Evolutionary conservation across 2,329 filamentous ascomycete genomes (phyloP).

Genomic region (Aspergillus vadensis): DNA sequence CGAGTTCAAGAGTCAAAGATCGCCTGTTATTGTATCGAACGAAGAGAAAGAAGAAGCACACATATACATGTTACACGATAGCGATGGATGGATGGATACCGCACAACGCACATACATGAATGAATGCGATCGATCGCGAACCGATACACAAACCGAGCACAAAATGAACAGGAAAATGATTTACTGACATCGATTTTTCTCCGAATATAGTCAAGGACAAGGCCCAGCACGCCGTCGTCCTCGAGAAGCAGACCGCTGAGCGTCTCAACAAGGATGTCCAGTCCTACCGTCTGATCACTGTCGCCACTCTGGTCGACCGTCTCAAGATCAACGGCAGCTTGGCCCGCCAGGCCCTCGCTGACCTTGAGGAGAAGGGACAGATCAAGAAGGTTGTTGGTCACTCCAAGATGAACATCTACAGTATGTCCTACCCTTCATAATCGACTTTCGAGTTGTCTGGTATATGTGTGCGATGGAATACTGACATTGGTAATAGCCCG

Average conservation of each 20-base stretch:
- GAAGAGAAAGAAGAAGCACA: neutral
- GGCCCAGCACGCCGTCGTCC: constrained; percentile 97
- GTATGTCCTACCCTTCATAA: constrained; percentile 52
- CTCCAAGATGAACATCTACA: constrained; percentile 99
- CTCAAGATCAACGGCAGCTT: constrained; percentile 99
- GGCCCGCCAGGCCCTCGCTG: constrained; percentile 82
- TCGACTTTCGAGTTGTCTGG: no score
- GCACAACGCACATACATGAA: neutral
- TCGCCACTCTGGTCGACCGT: constrained; percentile 97
- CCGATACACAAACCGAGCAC: neutral
- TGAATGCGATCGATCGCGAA: neutral
- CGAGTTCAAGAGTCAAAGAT: constrained; percentile 16
- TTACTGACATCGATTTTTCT: constrained; percentile 21
- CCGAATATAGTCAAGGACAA: constrained; percentile 94
- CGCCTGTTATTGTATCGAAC: neutral
- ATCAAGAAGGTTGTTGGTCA: constrained; percentile 98
- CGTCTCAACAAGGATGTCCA: constrained; percentile 99
- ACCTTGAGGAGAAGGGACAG: constrained; percentile 96
- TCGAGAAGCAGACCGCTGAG: constrained; percentile 96
- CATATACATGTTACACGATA: neutral
- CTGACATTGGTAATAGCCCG: constrained; percentile 36
- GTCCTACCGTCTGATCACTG: constrained; percentile 98
- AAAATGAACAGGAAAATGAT: neutral
- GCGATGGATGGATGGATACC: neutral
- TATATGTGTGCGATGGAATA: neutral